Evolutionary conservation across 768 basidiomycete species (phyloP), one percentile per base, ranked within the genome.

Genomic region (Russula dissimulans): DNA sequence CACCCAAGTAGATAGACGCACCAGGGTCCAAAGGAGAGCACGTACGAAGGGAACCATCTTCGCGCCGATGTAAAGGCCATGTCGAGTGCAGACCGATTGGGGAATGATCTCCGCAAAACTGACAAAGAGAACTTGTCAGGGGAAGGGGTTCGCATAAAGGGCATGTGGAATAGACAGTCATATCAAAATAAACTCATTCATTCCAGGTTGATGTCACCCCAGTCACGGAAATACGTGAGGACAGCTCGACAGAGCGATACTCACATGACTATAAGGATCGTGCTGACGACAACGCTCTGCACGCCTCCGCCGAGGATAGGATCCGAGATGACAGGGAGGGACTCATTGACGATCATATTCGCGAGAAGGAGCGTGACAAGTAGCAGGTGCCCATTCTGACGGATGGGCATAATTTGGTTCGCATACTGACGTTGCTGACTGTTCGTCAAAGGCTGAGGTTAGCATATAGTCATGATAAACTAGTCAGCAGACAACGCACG

Each of bases 61-160:
- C 9, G 91, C 90, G 39, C 92, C 91, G 48, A 95, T 81, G 66
- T 87, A 89, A 5, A 95, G 79, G 22, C 93, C 93, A 75, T 92
- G 87, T 41, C 92, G 87, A 22, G 90, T 90, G 71, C 90, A 95
- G n/a, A 95, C 76, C 1, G 89, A 90, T 68, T 95, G 92, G 0
- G 92, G 92, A 62, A 95, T 94, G 64, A 95, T 91, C 74, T 95
- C 91, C 29, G 91, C 76, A 70, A 94, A 95, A 60, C 91, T 94
- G 64, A 22, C 36, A 3, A 52, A 54, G 38, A 55, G 3, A 50
- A 44, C 38, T 18, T 17, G 45, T 58, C 49, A 47, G 45, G 36
- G 29, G 39, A 59, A 54, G 26, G 17, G 29, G 34, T 26, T 11
- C 3, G 12, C 5, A 4, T 10, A 29, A 38, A 9, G n/a, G 7